Base-by-base conservation (phyloP, 2,329 filamentous ascomycete species). In the Moelleriella libera region DNA sequence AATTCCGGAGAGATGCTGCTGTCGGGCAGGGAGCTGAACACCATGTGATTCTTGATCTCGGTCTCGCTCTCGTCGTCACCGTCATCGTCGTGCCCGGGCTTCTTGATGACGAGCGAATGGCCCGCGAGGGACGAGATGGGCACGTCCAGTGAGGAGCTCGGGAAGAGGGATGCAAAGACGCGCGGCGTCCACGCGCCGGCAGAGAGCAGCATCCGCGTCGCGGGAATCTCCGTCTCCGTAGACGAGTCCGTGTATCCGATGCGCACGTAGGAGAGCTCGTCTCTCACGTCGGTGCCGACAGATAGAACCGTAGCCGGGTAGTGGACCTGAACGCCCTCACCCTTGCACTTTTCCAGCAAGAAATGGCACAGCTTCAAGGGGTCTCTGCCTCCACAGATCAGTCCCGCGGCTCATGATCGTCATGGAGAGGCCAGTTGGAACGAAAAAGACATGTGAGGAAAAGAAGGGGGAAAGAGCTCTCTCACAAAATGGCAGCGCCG, bases 161-260 rank as follows among this genome's bases (percentile, higher is more conserved):
- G 77, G 57, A 90, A 89, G 12, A 90, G 71, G 0, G 68, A 64
- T 2, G 64, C 54, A 58, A 87, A 83, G n/a, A 86, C 77, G 32
- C 65, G 63, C 0, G 77, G 72, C 0, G 83, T 83, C 85, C 86
- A 90, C 3, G 79, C 75, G 3, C 85, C 85, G 0, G 83, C 75
- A 0, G 82, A 67, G 50, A 90, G 71, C 12, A 89, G 65, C 29
- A 90, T 60, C 9, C 76, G 74, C 0, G 74, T 76, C 56, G 83
- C 86, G 0, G 80, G 72, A 2, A 89, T 57, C 42, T 75, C 66
- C 2, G 62, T 67, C 55, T 73, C 70, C 6, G 62, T 62, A 11
- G 67, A 68, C 5, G 66, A 64, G 44, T 63, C 55, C 2, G 64
- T 63, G 48, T 70, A 66, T 8, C 67, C 55, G 3, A 84, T 67